Percentiles rank a stretch among this genome's conserved stretches.
These are phyloP conservation scores for Citrus sp. DNA, from an alignment of 345 rosid genomes.

Conservation along the genomic window DNA sequence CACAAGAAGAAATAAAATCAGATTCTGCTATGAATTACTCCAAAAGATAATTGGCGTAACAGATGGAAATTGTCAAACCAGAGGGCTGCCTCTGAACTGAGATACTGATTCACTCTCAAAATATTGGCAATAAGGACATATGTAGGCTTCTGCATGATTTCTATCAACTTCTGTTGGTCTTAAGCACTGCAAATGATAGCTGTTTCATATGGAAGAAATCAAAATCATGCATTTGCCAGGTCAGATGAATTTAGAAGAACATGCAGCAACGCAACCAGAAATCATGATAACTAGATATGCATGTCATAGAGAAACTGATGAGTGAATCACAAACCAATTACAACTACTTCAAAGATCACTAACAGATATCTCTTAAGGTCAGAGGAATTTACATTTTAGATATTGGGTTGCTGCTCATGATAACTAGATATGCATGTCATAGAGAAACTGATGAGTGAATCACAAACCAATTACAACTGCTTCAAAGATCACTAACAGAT, in stretches of 20 bases:
- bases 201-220: constrained; percentile 28
- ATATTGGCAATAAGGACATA: constrained; percentile 48
- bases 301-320: too few species aligned
- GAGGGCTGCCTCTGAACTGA: constrained; percentile 22
- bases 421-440: background rate
- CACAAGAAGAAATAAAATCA: constrained; percentile 17
- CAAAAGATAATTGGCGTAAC: background rate
- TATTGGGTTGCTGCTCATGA: too few species aligned
- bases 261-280: background rate
- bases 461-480: background rate
- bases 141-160: constrained; percentile 21
- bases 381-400: too few species aligned
- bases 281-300: too few species aligned
- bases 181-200: constrained; percentile 61
- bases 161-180: constrained; percentile 21
- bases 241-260: background rate
- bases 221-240: constrained; percentile 1
- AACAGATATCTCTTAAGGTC: too few species aligned
- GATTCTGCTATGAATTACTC: background rate
- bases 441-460: background rate
- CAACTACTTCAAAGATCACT: too few species aligned
- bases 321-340: too few species aligned
- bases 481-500: constrained; percentile 2
- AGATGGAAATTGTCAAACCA: constrained; percentile 32
- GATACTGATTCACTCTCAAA: constrained; percentile 21